These are phyloP conservation scores for Dendrobium huoshanense DNA, from an alignment of 106 monocot genomes.

Conservation along the genomic window DNA sequence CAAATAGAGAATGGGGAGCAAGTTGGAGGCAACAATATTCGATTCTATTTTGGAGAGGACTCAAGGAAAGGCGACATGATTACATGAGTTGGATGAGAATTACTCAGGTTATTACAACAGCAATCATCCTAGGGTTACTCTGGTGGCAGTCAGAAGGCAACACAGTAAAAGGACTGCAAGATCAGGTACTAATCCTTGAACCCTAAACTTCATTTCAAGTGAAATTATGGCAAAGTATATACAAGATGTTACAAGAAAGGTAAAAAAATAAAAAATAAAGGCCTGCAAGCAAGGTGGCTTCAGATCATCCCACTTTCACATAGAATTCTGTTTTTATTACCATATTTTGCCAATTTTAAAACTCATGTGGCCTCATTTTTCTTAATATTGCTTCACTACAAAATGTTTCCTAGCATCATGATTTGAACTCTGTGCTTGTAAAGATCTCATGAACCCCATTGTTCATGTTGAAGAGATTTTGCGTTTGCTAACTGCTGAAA, in stretches of 20 bases:
- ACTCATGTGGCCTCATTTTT: background rate
- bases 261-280: background rate
- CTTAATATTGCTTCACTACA: background rate
- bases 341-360: background rate
- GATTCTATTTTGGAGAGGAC: conserved; percentile 67
- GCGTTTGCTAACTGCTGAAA: background rate
- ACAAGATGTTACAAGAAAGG: background rate
- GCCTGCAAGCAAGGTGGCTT: background rate
- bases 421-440: background rate
- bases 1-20: conserved; percentile 72
- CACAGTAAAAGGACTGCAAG: conserved; percentile 66
- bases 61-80: conserved; percentile 84
- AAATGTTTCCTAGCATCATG: background rate
- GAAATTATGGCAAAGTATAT: background rate
- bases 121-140: conserved; percentile 76
- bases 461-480: background rate
- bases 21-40: conserved; percentile 74
- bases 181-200: conserved; percentile 45
- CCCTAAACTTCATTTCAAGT: background rate
- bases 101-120: conserved; percentile 77
- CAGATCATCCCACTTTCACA: background rate
- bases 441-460: background rate
- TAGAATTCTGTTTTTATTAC: background rate
- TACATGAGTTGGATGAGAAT: conserved; percentile 90
- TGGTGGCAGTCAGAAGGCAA: conserved; percentile 73